Evolutionary conservation across 1,139 yeast genomes (phyloP), one percentile per base, ranked within the genome.

Genomic region (Candida pseudoviswanathii): DNA sequence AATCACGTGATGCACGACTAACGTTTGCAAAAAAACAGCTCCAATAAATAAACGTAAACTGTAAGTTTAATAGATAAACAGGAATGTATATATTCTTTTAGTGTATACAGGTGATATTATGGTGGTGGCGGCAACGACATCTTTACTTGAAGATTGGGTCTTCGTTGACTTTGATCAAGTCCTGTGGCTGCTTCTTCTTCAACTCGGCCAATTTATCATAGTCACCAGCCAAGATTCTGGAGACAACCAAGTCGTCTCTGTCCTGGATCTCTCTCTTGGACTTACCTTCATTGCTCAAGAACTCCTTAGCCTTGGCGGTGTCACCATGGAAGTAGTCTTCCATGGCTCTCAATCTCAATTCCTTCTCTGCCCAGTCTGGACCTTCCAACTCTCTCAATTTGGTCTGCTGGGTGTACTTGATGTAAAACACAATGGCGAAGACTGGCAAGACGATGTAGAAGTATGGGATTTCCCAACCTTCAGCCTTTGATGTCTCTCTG

Each of bases 401-500:
- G 70, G 69, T 67, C 59, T 75, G 79, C 41, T 78, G 66, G 45
- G 78, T 74, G 64, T 75, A 75, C 64, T 76, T 76, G 54, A 77
- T 65, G 61, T 76, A 76, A 45, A 71, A 68, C 42, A 75, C 66
- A 54, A 72, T 76, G 44, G 67, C 64, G 56, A 75, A 74, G 41
- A 75, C 66, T 27, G 88, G 89, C 50, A 95, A 92, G 40, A 88
- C 84, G 63, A 86, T 82, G 57, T 85, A 80, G 65, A 80, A 86
- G 70, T 86, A 87, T 53, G 89, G 78, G 57, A 77, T 75, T 65
- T 89, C 96, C 96, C 96, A 89, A 45, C 96, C 96, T 73, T 89
- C 96, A 39, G 80, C 80, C 65, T 84, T 84, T 60, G 82, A 84
- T 51, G 86, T 81, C 63, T 84, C 91, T 57, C 96, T 79, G 44